Base-by-base conservation (phyloP, 140 eudicot genomes). In the Ambrosia hybrid region DNA sequence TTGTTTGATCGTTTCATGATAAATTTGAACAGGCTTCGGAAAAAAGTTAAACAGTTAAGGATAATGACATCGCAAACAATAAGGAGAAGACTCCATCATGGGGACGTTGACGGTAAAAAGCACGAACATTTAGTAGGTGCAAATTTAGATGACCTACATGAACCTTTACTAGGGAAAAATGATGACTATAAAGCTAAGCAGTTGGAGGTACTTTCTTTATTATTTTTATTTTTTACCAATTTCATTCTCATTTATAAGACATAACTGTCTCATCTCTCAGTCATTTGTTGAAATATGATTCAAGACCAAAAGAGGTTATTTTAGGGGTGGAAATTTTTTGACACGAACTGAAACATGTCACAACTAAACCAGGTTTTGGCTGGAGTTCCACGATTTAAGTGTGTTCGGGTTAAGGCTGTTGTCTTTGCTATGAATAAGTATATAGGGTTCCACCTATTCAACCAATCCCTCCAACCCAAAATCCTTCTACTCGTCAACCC, bases 11-110 rank as follows among this genome's bases (percentile, higher is more conserved):
- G 6, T 70, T 70, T 43, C 13, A 39, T 80, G 70, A 36, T 60
- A 16, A 57, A 15, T 65, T 16, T 56, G 21, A 76, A 67, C 76
- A 74, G 82, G 76, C 72, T 26, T 58, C 49, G 73, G 70, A 60
- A 36, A 45, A 67, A 58, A 51, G 14, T 67, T 9, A 17, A 48
- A 30, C 48, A 66, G 16, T 45, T 4, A 11, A 67, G 78, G 53
- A 59, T 38, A 26, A 87, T 87, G 90, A 58, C 90, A 51, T 87
- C 94, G 30, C 63, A 71, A 65, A 79, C 87, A n/a, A 64, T 90
- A 15, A 85, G 96, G 83, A 79, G 95, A 62, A 74, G 96, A 78
- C 89, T 90, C 61, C 96, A 83, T 76, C 89, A 87, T 63, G 89
- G 83, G 70, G 96, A 90, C 72, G 91, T 90, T 65, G 96, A 80